Percentiles rank a stretch among this genome's conserved stretches.
Conservation (phyloP, 73 alveolate genomes). For the Effrenium voratum region DNA sequence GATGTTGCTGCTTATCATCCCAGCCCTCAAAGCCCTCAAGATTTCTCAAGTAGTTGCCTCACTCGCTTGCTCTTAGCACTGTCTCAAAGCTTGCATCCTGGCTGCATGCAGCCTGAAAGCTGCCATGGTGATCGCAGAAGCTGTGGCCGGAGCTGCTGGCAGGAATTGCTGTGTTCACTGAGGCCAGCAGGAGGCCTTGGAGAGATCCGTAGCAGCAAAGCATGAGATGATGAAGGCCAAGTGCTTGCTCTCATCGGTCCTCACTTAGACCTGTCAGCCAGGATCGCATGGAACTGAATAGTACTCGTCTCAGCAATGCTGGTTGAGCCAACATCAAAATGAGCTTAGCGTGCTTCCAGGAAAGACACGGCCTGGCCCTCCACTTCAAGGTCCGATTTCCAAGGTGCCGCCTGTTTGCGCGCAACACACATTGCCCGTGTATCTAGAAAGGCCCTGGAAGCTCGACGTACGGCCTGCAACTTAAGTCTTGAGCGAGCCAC, state of each 20-base stretch:
- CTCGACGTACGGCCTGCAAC: conserved; percentile 10
- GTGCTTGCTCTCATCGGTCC: background rate
- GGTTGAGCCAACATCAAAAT: background rate
- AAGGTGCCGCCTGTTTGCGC: background rate
- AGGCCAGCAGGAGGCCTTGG: conserved; percentile 2
- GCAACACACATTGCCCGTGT: background rate
- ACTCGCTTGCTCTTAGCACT: too few species aligned
- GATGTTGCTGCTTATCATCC: too few species aligned
- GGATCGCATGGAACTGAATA: conserved; percentile 37
- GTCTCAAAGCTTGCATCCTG: too few species aligned
- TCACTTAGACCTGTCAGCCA: background rate
- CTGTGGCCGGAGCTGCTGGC: conserved; percentile 74
- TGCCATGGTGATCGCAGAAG: conserved; percentile 57
- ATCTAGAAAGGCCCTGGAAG: conserved; percentile 32
- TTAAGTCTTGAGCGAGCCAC: background rate
- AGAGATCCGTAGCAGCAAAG: background rate
- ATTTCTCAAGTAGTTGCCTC: too few species aligned
- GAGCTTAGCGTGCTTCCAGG: background rate
- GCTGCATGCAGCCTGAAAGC: background rate
- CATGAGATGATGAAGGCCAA: conserved; percentile 50
- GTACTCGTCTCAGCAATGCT: background rate
- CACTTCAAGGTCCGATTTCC: conserved; percentile 25
- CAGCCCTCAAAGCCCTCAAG: too few species aligned
- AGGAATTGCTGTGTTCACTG: too few species aligned
- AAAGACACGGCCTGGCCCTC: conserved; percentile 12